Conservation (phyloP, 495 filamentous ascomycete species). For the Xylona heveae region DNA sequence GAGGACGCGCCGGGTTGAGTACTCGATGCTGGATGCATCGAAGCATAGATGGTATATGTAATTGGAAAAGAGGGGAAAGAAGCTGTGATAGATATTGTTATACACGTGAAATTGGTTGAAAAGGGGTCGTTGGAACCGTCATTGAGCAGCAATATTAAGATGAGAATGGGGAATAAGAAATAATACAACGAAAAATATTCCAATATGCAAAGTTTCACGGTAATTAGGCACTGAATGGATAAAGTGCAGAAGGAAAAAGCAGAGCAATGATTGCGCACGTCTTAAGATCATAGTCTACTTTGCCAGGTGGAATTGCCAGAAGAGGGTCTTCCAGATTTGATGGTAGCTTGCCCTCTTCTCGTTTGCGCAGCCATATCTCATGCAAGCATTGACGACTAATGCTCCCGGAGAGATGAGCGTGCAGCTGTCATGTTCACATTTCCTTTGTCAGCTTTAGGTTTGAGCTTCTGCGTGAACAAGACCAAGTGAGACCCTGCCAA, state of each 20-base stretch:
- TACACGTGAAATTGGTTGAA: neutral
- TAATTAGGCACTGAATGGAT: neutral
- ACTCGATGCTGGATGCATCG: slow-evolving; percentile 29
- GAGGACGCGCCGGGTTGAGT: slow-evolving; percentile 49
- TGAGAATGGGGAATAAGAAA: no score
- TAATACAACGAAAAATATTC: no score
- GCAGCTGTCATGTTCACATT: no score
- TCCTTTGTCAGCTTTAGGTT: no score
- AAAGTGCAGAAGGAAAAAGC: slow-evolving; percentile 2
- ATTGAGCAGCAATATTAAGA: no score
- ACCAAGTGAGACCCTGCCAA: no score
- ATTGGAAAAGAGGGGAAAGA: slow-evolving; percentile 59
- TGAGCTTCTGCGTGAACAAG: no score
- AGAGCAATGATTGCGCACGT: slow-evolving; percentile 25
- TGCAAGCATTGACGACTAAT: slow-evolving; percentile 50
- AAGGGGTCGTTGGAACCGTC: no score
- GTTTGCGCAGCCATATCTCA: slow-evolving; percentile 47
- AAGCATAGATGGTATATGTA: slow-evolving; percentile 59
- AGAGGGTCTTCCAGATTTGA: slow-evolving; percentile 42
- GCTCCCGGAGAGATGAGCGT: no score
- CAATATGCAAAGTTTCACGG: slow-evolving; percentile 7
- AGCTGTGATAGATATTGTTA: slow-evolving; percentile 19
- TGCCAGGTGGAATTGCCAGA: slow-evolving; percentile 40
- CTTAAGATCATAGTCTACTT: slow-evolving; percentile 47
- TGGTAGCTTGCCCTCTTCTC: slow-evolving; percentile 20